These are phyloP conservation scores for Colletotrichum cuscutae DNA, from an alignment of 2,329 filamentous ascomycete genomes.

Conservation along the genomic window DNA sequence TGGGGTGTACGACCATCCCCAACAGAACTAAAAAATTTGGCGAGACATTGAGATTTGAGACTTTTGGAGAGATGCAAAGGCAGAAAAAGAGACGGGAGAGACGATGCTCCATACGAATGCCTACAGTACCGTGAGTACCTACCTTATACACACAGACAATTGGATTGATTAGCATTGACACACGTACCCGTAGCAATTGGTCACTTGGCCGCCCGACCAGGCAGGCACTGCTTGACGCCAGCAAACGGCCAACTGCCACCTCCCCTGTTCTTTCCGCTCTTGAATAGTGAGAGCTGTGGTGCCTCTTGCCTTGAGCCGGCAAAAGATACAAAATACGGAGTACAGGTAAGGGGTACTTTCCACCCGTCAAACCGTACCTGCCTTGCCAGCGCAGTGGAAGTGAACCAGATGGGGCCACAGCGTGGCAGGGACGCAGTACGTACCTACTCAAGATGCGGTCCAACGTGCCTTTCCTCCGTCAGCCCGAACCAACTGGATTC, in stretches of 20 bases:
- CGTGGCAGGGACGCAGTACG: not conserved
- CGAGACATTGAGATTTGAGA: conserved; percentile 36
- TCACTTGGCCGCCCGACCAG: not conserved
- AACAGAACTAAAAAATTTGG: conserved; percentile 52
- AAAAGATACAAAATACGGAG: not conserved
- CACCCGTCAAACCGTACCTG: not conserved
- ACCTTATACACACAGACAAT: not conserved
- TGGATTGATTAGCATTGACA: not conserved
- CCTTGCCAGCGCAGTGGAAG: not conserved
- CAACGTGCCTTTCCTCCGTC: conserved; percentile 18
- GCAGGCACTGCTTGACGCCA: not conserved
- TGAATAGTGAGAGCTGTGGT: not conserved
- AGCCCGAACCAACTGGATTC: conserved; percentile 30
- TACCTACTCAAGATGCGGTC: not conserved
- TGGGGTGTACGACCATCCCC: conserved; percentile 46
- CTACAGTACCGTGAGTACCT: too few species aligned
- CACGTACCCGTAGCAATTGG: not conserved
- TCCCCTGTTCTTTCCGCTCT: not conserved
- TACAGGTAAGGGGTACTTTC: not conserved
- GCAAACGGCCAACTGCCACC: not conserved
- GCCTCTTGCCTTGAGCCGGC: not conserved
- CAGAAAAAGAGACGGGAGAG: not conserved
- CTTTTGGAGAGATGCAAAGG: conserved; percentile 17
- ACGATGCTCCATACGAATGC: not conserved
- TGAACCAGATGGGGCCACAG: not conserved